These are phyloP conservation scores for Diversispora epigaea DNA, from an alignment of 192 early-diverging fungal species.

Conservation along the genomic window DNA sequence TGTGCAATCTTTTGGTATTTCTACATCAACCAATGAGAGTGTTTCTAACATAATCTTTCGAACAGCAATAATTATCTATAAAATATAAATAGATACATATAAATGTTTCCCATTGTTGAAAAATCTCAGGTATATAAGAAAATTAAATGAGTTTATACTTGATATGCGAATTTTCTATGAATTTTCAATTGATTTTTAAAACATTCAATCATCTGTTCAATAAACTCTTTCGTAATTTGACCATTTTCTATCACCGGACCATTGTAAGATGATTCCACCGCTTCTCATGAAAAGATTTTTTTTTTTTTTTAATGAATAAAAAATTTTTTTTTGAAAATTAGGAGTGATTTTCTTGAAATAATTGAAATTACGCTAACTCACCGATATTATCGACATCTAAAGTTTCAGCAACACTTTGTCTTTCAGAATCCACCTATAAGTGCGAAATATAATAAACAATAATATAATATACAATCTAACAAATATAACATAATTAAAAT, in stretches of 20 bases:
- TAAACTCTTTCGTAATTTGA: slow-evolving; percentile 76
- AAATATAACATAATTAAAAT: too few relatives aligned
- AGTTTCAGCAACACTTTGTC: slow-evolving; percentile 49
- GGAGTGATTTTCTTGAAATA: too few relatives aligned
- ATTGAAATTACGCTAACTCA: slow-evolving; percentile 39
- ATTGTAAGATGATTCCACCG: slow-evolving; percentile 73
- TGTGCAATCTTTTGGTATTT: slow-evolving; percentile 67
- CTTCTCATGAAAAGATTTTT: background rate
- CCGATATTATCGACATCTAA: slow-evolving; percentile 60
- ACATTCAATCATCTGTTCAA: slow-evolving; percentile 69
- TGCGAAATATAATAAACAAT: too few relatives aligned
- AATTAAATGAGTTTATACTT: slow-evolving; percentile 39
- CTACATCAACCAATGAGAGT: slow-evolving; percentile 83
- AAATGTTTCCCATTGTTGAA: background rate
- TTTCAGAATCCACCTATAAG: slow-evolving; percentile 36
- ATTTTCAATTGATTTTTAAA: slow-evolving; percentile 89
- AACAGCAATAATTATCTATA: slow-evolving; percentile 72
- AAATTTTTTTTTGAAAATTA: too few relatives aligned
- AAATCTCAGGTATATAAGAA: background rate
- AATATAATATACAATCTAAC: background rate
- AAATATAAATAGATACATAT: background rate
- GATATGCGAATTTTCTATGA: slow-evolving; percentile 84
- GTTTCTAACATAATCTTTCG: slow-evolving; percentile 72
- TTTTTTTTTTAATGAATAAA: too few relatives aligned
- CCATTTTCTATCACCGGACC: slow-evolving; percentile 80